phyloP scores from a whole-genome alignment of 345 rosid genomes.

The Populus euphratica region DNA sequence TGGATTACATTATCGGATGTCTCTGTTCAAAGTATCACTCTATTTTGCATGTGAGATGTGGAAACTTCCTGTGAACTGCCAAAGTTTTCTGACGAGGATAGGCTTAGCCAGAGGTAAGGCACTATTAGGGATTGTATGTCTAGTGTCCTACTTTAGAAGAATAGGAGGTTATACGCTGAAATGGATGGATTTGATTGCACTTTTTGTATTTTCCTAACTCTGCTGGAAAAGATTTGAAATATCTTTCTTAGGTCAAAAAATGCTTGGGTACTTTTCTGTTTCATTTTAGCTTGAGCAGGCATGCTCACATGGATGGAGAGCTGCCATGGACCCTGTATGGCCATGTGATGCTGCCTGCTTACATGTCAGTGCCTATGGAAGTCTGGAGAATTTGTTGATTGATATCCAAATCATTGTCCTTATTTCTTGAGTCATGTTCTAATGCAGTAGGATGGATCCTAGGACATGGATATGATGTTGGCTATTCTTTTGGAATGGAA shows the following conservation, averaged over 20 bases:
- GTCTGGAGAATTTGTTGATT: not conserved
- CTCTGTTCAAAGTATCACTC: not conserved
- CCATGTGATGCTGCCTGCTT: too few species aligned
- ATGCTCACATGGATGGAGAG: not conserved
- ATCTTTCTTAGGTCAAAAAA: not conserved
- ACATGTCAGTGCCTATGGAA: not conserved
- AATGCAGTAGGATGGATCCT: not conserved
- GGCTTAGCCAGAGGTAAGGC: not conserved
- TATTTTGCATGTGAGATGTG: not conserved
- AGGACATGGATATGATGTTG: not conserved
- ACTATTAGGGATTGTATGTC: not conserved
- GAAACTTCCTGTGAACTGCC: conserved; percentile 13
- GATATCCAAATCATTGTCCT: not conserved
- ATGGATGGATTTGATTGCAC: not conserved
- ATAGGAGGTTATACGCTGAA: not conserved
- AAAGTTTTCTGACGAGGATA: not conserved
- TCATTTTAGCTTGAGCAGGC: not conserved
- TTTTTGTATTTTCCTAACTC: not conserved
- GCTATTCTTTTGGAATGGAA: not conserved
- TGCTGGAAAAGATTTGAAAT: not conserved
- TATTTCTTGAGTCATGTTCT: not conserved
- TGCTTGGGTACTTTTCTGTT: not conserved
- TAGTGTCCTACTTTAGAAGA: not conserved
- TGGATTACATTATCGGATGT: not conserved
- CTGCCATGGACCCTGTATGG: too few species aligned